A percentile compares a stretch with the other conserved stretches of the same genome.
Evolutionary conservation across 495 filamentous ascomycete species (phyloP).

Genomic region (Daldinia vernicosa): DNA sequence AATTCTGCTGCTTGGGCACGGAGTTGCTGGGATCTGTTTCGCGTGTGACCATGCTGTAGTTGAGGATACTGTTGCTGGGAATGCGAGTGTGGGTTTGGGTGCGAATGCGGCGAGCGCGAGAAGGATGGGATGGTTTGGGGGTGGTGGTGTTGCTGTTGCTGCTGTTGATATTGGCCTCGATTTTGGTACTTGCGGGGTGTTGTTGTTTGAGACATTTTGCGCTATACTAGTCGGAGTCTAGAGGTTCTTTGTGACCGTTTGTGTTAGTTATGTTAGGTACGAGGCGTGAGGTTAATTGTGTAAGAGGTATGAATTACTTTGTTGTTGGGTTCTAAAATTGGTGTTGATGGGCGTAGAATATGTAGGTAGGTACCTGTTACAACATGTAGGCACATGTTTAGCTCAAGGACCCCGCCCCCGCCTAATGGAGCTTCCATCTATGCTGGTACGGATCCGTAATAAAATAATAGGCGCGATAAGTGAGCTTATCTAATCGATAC

Average conservation of each 20-base stretch:
- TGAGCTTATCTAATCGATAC: neutral
- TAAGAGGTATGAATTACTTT: neutral
- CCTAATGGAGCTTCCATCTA: neutral
- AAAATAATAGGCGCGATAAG: no score
- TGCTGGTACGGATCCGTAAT: no score
- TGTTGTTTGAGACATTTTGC: constrained; percentile 40
- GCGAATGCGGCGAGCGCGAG: constrained; percentile 32
- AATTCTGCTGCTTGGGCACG: constrained; percentile 26
- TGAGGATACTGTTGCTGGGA: constrained; percentile 39
- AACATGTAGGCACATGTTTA: neutral
- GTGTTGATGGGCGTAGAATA: neutral
- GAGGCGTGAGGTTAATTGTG: neutral
- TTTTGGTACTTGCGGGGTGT: constrained; percentile 38
- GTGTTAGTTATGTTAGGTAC: neutral
- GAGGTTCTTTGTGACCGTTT: neutral
- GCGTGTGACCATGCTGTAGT: constrained; percentile 26
- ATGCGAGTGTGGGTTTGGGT: constrained; percentile 49
- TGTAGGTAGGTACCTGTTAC: neutral
- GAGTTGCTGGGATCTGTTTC: constrained; percentile 41
- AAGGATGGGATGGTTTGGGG: constrained; percentile 1
- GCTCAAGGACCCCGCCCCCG: constrained; percentile 24
- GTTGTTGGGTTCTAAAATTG: constrained; percentile 1
- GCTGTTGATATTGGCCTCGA: constrained; percentile 16
- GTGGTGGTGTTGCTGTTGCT: neutral
- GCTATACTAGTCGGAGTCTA: neutral